Evolutionary conservation across 371 early-diverging fungal genomes (phyloP), one percentile per base, ranked within the genome.

Genomic region (Encephalitozoon hellem): DNA sequence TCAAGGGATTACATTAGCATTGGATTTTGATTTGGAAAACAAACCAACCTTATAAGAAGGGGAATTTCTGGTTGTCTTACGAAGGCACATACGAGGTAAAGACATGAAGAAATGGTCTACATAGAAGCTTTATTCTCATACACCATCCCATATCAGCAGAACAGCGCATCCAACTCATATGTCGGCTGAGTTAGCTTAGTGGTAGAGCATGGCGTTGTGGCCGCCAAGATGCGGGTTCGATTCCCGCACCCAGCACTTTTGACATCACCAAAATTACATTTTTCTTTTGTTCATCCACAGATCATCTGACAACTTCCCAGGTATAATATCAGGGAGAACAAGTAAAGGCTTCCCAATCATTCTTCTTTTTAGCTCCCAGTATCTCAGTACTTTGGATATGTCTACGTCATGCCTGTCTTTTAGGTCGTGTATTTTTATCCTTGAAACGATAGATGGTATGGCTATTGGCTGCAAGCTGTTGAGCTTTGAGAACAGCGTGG

Each of bases 171-270:
- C 15, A n/a, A 38, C 15, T 11, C 21, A 9, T 6, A 34, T 59
- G n/a, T 30, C 34, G 76, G 76, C 76, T 70, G 59, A 34, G 28
- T 71, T 76, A 76, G 76, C 76, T 76, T 76, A 76, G 76, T 69
- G 76, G 76, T 76, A 70, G 76, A 76, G 76, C 70, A 69, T 71
- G 26, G 65, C 76, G 76, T 76, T 76, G 76, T 76, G 76, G 76
- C 76, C 76, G 76, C 65, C 26, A 71, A 72, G 76, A 71, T 47
- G 43, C 63, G 76, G 51, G 76, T 76, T 76, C 76, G 76, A 76
- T 76, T 76, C 76, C 51, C 76, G 76, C 43, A 71, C 28, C 52
- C 52, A 54, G 76, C 76, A 76, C 59, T 59, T 59, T 59, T 59
- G 59, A 5, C 28, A 11, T 9, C 0, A 6, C 1, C 59, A 59